phyloP scores from a whole-genome alignment of 2,329 filamentous ascomycete species.

The Diaporthe ilicicola region DNA sequence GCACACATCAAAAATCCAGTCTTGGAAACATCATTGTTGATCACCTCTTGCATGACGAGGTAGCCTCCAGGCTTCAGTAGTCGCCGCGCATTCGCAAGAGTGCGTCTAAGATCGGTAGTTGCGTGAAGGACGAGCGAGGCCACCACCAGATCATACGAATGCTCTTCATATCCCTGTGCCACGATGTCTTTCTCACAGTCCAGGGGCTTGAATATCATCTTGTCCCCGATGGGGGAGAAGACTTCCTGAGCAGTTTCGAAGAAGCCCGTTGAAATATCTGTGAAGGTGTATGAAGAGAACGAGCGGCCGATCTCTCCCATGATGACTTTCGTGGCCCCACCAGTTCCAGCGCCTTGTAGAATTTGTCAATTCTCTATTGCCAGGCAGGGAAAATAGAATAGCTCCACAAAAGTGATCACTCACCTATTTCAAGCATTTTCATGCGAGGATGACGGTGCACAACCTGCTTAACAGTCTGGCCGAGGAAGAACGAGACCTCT shows the following conservation, averaged over 20 bases:
- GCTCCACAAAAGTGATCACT: no score
- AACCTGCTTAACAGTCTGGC: no score
- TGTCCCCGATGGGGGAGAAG: no score
- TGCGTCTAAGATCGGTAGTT: constrained; percentile 36
- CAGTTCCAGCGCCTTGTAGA: constrained; percentile 48
- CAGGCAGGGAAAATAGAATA: not conserved
- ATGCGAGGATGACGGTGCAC: no score
- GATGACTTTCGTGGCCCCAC: constrained; percentile 47
- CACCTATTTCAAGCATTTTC: no score
- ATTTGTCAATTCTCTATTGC: no score
- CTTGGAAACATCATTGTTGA: not conserved
- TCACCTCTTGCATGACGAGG: constrained; percentile 37
- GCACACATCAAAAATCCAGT: constrained; percentile 21
- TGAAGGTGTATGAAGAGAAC: constrained; percentile 52
- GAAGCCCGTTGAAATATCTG: constrained; percentile 49
- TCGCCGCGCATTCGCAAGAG: constrained; percentile 39
- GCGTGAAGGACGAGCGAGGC: constrained; percentile 44
- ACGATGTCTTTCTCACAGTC: constrained; percentile 41
- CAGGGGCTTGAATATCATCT: constrained; percentile 23
- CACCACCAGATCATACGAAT: constrained; percentile 43
- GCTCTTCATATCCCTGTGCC: constrained; percentile 43
- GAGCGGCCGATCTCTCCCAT: constrained; percentile 40
- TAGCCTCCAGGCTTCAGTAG: constrained; percentile 48
- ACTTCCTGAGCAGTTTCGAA: constrained; percentile 47
- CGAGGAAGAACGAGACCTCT: no score